phyloP scores from a whole-genome alignment of 2,329 filamentous ascomycete genomes.

The Onygena corvina region DNA sequence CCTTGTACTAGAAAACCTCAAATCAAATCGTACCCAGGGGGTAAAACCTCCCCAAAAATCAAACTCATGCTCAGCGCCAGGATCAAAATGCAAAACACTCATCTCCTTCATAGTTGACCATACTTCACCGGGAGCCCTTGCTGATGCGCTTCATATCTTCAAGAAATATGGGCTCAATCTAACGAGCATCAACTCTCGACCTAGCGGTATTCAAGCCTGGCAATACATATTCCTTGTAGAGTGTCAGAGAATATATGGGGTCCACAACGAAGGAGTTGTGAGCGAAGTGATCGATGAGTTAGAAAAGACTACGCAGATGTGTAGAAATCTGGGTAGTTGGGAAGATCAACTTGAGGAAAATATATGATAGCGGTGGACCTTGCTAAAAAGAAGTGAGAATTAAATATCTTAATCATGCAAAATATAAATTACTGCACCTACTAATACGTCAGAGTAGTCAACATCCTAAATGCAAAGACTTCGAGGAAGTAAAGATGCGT shows the following conservation, averaged over 20 bases:
- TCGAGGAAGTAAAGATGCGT: no score
- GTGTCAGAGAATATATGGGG: slow-evolving; percentile 49
- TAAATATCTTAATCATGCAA: no score
- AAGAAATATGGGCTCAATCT: slow-evolving; percentile 61
- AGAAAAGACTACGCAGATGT: slow-evolving; percentile 27
- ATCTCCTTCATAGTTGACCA: slow-evolving; percentile 77
- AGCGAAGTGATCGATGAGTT: slow-evolving; percentile 25
- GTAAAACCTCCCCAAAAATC: neutral
- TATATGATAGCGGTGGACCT: neutral
- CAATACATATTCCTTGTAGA: slow-evolving; percentile 94
- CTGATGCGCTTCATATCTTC: slow-evolving; percentile 69
- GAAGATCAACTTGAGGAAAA: slow-evolving; percentile 22
- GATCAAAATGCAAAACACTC: slow-evolving; percentile 49
- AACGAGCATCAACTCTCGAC: slow-evolving; percentile 80
- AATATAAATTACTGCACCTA: no score
- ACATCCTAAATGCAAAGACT: no score
- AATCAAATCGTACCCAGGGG: slow-evolving; percentile 19
- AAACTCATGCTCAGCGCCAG: neutral
- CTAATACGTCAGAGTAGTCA: no score
- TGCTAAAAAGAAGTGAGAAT: no score
- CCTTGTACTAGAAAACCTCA: slow-evolving; percentile 32
- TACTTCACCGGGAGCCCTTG: slow-evolving; percentile 64
- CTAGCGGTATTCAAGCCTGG: slow-evolving; percentile 63
- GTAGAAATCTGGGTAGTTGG: slow-evolving; percentile 33
- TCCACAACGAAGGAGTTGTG: slow-evolving; percentile 22